These are phyloP conservation scores for Cercospora sojina DNA, from an alignment of 2,329 filamentous ascomycete species.

Conservation along the genomic window DNA sequence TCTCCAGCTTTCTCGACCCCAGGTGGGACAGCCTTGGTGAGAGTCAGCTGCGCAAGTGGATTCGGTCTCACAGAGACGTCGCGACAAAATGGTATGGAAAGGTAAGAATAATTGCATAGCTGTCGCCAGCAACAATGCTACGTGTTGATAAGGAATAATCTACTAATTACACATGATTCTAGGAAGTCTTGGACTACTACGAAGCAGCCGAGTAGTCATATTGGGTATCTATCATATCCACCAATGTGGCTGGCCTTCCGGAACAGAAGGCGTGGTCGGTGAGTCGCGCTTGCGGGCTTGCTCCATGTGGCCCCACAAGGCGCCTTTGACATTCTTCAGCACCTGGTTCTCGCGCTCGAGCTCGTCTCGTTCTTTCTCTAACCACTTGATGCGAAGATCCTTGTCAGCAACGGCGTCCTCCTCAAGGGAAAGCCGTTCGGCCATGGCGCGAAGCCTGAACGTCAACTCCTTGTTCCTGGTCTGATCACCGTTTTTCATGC, in stretches of 20 bases:
- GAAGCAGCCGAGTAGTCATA: constrained; percentile 10
- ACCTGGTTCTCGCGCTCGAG: constrained; percentile 16
- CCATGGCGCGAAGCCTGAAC: constrained; percentile 5
- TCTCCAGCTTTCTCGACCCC: constrained; percentile 34
- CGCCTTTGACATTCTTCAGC: constrained; percentile 17
- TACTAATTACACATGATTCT: neutral
- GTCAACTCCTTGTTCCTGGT: constrained; percentile 9
- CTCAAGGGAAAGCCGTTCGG: constrained; percentile 13
- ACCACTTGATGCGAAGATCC: constrained; percentile 14
- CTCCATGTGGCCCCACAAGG: constrained; percentile 11
- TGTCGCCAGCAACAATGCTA: neutral
- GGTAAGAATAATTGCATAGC: constrained; percentile 11
- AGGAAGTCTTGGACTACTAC: constrained; percentile 33
- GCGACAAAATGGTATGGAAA: constrained; percentile 41
- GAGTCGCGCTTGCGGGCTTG: constrained; percentile 4
- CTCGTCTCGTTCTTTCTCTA: constrained; percentile 14
- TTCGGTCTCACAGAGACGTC: constrained; percentile 39
- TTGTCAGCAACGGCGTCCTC: constrained; percentile 10
- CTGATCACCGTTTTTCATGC: neutral
- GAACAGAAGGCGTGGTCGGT: neutral
- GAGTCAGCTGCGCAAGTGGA: constrained; percentile 41
- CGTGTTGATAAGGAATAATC: neutral
- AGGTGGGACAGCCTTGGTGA: constrained; percentile 41
- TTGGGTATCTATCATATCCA: constrained; percentile 2
- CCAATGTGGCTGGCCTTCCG: constrained; percentile 6